These are phyloP conservation scores for Austropuccinia psidii DNA, from an alignment of 1,284 basidiomycete genomes.

Conservation along the genomic window DNA sequence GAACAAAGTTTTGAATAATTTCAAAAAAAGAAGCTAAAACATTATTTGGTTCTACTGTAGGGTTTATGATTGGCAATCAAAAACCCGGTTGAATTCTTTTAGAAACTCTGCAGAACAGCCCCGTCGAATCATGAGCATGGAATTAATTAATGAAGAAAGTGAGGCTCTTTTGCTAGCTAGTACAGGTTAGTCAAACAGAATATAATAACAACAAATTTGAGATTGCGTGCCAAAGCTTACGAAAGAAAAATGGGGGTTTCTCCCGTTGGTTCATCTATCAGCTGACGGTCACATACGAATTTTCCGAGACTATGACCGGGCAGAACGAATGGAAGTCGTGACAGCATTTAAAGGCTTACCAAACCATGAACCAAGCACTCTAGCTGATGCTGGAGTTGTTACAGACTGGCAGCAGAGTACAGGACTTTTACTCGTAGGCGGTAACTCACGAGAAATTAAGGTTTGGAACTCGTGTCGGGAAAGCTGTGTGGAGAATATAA, in stretches of 20 bases:
- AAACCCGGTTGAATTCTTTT: conserved; percentile 27
- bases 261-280: neutral
- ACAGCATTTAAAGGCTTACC: conserved; percentile 31
- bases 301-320: conserved; percentile 19
- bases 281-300: conserved; percentile 33
- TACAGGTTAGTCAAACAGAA: conserved; percentile 29
- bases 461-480: conserved; percentile 96
- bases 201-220: neutral
- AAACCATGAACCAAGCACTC: conserved; percentile 27
- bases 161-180: conserved; percentile 17
- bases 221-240: too few species aligned
- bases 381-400: conserved; percentile 52
- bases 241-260: too few species aligned
- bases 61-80: conserved; percentile 23
- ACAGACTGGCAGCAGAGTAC: conserved; percentile 89
- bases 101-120: neutral
- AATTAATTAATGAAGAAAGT: conserved; percentile 34
- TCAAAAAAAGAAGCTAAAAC: too few species aligned
- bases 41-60: too few species aligned
- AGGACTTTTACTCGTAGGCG: conserved; percentile 77
- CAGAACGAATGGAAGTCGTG: conserved; percentile 7
- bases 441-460: conserved; percentile 79
- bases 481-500: conserved; percentile 71
- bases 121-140: conserved; percentile 21
- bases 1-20: too few species aligned